Evolutionary conservation across 805 yeast genomes (phyloP).

Genomic region (Kurtzmaniella cleridarum): DNA sequence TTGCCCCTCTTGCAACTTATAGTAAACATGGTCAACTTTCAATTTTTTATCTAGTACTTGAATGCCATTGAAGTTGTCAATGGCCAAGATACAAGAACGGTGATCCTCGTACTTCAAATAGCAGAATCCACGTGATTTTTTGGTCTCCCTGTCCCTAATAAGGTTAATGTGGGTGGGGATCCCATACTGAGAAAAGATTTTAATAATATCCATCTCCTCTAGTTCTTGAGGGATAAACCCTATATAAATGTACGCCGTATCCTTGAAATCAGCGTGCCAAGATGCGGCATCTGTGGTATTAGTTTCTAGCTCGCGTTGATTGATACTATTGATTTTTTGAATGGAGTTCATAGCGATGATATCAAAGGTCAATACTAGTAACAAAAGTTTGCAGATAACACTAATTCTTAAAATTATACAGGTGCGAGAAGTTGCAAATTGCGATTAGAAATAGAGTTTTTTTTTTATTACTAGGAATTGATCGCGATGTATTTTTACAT

Average conservation of each 20-base stretch:
- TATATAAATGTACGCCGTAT: slow-evolving; percentile 72
- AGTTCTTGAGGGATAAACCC: slow-evolving; percentile 63
- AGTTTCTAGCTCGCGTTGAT: slow-evolving; percentile 59
- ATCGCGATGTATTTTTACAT: no score
- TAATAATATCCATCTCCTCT: slow-evolving; percentile 69
- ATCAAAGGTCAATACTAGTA: background rate
- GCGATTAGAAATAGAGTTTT: slow-evolving; percentile 16
- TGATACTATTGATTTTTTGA: slow-evolving; percentile 48
- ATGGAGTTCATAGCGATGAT: slow-evolving; percentile 28
- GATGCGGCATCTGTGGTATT: slow-evolving; percentile 61
- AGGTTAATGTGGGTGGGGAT: slow-evolving; percentile 72
- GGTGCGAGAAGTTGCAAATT: slow-evolving; percentile 9
- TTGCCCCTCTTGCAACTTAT: slow-evolving; percentile 49
- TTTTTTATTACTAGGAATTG: no score
- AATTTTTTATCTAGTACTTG: slow-evolving; percentile 43
- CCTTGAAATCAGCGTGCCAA: slow-evolving; percentile 84
- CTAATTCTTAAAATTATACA: no score
- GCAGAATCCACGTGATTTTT: slow-evolving; percentile 65
- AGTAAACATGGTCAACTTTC: slow-evolving; percentile 70
- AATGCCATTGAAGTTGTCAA: slow-evolving; percentile 81
- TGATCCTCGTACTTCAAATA: slow-evolving; percentile 80
- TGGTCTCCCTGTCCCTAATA: slow-evolving; percentile 49
- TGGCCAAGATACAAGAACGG: slow-evolving; percentile 74
- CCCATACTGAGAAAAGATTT: slow-evolving; percentile 86
- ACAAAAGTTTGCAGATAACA: background rate